phyloP scores from a whole-genome alignment of 805 yeast genomes.

The Naumovozyma baii region DNA sequence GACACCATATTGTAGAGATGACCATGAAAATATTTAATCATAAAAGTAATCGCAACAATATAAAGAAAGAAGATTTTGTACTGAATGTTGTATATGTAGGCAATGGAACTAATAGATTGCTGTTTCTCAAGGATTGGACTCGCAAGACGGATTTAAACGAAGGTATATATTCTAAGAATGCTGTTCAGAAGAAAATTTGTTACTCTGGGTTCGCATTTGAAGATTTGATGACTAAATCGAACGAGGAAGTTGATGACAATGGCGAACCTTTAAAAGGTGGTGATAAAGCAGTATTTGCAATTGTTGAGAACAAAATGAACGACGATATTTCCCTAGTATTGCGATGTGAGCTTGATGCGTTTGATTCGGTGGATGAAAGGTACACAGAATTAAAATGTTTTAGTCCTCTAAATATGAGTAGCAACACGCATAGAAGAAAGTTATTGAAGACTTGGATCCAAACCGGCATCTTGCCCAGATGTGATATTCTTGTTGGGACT shows the following conservation, averaged over 20 bases:
- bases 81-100: background rate
- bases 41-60: background rate
- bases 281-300: slow-evolving; percentile 12
- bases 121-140: background rate
- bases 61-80: background rate
- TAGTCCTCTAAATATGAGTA: slow-evolving; percentile 14
- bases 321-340: slow-evolving; percentile 16
- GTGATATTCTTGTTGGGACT: slow-evolving; percentile 25
- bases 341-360: slow-evolving; percentile 29
- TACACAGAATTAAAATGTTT: slow-evolving; percentile 28
- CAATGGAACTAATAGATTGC: background rate
- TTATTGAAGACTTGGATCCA: slow-evolving; percentile 29
- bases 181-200: slow-evolving; percentile 11
- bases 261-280: background rate
- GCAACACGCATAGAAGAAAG: slow-evolving; percentile 21
- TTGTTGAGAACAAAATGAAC: slow-evolving; percentile 17
- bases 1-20: slow-evolving; percentile 25
- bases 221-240: slow-evolving; percentile 11
- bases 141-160: background rate
- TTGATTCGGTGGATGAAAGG: slow-evolving; percentile 10
- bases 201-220: slow-evolving; percentile 29
- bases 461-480: slow-evolving; percentile 19
- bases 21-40: slow-evolving; percentile 18
- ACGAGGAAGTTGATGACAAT: background rate
- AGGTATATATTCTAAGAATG: slow-evolving; percentile 10